phyloP scores from a whole-genome alignment of 345 rosid genomes.

The Populus davidiana region DNA sequence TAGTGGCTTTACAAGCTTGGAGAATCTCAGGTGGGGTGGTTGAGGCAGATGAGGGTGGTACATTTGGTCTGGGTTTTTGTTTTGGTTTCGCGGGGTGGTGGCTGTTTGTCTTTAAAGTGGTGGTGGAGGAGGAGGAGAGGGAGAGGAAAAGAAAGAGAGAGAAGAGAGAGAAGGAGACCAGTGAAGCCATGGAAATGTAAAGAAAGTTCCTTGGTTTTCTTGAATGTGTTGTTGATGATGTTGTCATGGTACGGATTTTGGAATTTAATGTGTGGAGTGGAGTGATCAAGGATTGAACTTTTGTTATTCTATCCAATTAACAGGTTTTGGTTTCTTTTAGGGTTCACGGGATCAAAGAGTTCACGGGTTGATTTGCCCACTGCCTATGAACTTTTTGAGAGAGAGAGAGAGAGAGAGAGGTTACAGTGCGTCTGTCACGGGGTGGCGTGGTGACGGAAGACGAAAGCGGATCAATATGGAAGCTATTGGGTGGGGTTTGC shows the following conservation, averaged over 20 bases:
- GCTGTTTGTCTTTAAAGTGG: neutral
- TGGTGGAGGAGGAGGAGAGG: slow-evolving; percentile 4
- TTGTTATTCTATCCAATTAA: neutral
- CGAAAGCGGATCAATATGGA: neutral
- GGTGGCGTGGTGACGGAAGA: neutral
- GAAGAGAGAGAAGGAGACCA: slow-evolving; percentile 19
- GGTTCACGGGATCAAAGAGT: neutral
- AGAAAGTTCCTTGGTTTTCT: slow-evolving; percentile 5
- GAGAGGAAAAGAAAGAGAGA: slow-evolving; percentile 16
- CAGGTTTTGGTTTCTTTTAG: neutral
- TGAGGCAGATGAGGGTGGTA: neutral
- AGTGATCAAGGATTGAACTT: neutral
- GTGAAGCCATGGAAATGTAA: slow-evolving; percentile 29
- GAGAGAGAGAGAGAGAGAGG: neutral
- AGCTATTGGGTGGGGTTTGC: too few species aligned
- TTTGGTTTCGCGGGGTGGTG: neutral
- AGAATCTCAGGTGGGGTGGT: slow-evolving; percentile 19
- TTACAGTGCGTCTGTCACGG: neutral
- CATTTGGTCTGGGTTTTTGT: neutral
- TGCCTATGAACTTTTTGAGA: neutral
- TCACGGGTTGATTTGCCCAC: neutral
- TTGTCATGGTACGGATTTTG: neutral
- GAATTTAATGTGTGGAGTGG: neutral
- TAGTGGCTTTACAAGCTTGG: slow-evolving; percentile 64
- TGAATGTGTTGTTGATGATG: neutral